Conservation (phyloP, 805 yeast species). For the Nematodospora valgi region DNA sequence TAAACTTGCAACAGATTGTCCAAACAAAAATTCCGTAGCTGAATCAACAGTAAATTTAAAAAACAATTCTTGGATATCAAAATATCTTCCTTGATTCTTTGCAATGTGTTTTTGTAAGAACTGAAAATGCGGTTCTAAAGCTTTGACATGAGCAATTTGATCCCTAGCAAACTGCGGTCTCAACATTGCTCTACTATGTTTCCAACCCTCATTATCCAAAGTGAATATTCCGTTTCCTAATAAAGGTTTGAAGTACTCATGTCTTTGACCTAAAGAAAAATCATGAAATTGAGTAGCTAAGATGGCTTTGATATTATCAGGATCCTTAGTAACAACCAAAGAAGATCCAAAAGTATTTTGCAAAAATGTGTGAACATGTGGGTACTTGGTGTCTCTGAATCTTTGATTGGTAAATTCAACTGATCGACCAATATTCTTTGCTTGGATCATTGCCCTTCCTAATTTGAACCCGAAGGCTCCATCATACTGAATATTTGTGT, state of each 20-base stretch:
- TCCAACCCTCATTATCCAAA: slow-evolving; percentile 36
- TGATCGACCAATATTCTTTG: slow-evolving; percentile 16
- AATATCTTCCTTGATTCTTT: slow-evolving; percentile 16
- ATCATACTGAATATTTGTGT: slow-evolving; percentile 9
- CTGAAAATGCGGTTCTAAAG: slow-evolving; percentile 30
- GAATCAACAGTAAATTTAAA: slow-evolving; percentile 37
- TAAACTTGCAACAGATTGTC: slow-evolving; percentile 28
- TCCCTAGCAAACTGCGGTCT: slow-evolving; percentile 39
- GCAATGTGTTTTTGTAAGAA: slow-evolving; percentile 20
- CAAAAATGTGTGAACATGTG: slow-evolving; percentile 6
- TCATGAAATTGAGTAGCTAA: slow-evolving; percentile 34
- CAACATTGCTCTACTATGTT: slow-evolving; percentile 32
- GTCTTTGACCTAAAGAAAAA: slow-evolving; percentile 31
- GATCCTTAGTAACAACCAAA: slow-evolving; percentile 27
- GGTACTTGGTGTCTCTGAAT: slow-evolving; percentile 9
- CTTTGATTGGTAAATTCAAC: slow-evolving; percentile 15
- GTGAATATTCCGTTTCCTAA: slow-evolving; percentile 39
- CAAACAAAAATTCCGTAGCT: slow-evolving; percentile 38
- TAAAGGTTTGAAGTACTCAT: slow-evolving; percentile 25
- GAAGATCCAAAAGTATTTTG: slow-evolving; percentile 9
- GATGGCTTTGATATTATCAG: slow-evolving; percentile 35
- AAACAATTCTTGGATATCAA: slow-evolving; percentile 33
- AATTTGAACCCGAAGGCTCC: slow-evolving; percentile 18
- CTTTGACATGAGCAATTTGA: slow-evolving; percentile 29
- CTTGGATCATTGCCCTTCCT: slow-evolving; percentile 10